Percentiles rank a stretch among this genome's conserved stretches.
Evolutionary conservation across 1,139 yeast genomes (phyloP).

Genomic region (Arxiozyma telluris): DNA sequence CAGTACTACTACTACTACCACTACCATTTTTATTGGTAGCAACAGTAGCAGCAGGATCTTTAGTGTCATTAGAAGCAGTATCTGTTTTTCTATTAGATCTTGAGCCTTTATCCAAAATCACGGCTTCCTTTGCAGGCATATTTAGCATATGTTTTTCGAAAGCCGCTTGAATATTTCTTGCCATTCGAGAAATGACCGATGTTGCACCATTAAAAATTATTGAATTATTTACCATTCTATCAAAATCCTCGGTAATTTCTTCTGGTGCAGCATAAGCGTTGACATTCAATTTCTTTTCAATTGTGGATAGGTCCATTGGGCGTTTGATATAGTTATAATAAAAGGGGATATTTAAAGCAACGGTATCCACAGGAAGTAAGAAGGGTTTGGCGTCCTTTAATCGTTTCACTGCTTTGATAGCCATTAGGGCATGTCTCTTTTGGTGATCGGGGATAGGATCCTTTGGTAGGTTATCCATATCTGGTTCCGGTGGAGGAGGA

Average conservation of each 20-base stretch:
- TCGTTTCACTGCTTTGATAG: slow-evolving; percentile 74
- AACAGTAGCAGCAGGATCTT: neutral
- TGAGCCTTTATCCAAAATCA: slow-evolving; percentile 24
- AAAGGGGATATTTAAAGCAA: slow-evolving; percentile 81
- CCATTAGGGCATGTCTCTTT: slow-evolving; percentile 47
- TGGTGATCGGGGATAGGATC: slow-evolving; percentile 85
- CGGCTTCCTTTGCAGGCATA: slow-evolving; percentile 73
- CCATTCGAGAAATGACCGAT: slow-evolving; percentile 84
- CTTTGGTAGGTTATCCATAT: slow-evolving; percentile 55
- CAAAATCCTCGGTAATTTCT: slow-evolving; percentile 70
- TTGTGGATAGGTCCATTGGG: slow-evolving; percentile 92
- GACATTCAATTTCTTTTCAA: slow-evolving; percentile 65
- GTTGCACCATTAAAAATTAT: slow-evolving; percentile 75
- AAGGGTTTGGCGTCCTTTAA: slow-evolving; percentile 91
- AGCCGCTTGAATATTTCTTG: slow-evolving; percentile 76
- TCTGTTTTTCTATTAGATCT: neutral
- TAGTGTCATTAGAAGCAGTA: neutral
- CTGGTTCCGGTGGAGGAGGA: slow-evolving; percentile 62
- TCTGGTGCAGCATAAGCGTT: slow-evolving; percentile 65
- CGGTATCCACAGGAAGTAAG: slow-evolving; percentile 78
- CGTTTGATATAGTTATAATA: slow-evolving; percentile 73
- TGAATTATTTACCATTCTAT: slow-evolving; percentile 78
- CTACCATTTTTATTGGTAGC: neutral
- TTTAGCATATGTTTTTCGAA: slow-evolving; percentile 90
- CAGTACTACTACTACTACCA: neutral